Conservation (phyloP, 1,284 basidiomycete species). For the Earliella scabrosa region DNA sequence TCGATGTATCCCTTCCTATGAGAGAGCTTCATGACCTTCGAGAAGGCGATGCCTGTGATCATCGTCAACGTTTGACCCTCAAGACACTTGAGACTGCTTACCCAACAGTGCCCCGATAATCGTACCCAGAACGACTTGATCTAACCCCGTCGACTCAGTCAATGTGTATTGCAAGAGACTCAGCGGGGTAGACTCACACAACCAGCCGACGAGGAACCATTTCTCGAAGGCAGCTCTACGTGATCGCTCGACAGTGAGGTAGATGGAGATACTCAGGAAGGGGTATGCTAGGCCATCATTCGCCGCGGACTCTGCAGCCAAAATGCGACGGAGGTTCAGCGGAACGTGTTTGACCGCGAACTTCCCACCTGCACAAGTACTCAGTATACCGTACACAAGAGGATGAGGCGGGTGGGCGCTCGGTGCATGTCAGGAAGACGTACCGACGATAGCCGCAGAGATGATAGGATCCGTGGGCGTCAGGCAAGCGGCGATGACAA, state of each 20-base stretch:
- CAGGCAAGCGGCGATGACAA: slow-evolving; percentile 88
- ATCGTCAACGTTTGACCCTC: neutral
- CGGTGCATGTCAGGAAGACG: slow-evolving; percentile 11
- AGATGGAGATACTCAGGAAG: slow-evolving; percentile 88
- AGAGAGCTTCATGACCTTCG: slow-evolving; percentile 83
- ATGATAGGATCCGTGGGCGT: slow-evolving; percentile 94
- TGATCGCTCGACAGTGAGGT: slow-evolving; percentile 78
- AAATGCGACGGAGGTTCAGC: slow-evolving; percentile 78
- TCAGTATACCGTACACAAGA: neutral
- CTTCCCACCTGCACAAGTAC: slow-evolving; percentile 68
- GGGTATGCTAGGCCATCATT: slow-evolving; percentile 93
- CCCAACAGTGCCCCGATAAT: slow-evolving; percentile 83
- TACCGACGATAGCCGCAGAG: slow-evolving; percentile 65
- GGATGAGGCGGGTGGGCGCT: too few species aligned
- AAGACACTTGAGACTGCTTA: slow-evolving; percentile 23
- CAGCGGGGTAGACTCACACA: slow-evolving; percentile 51
- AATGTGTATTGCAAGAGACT: neutral
- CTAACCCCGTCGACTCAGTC: slow-evolving; percentile 48
- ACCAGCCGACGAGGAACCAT: slow-evolving; percentile 85
- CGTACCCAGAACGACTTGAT: slow-evolving; percentile 88
- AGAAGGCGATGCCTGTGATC: slow-evolving; percentile 65
- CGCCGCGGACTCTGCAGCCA: slow-evolving; percentile 90
- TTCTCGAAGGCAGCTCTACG: slow-evolving; percentile 67
- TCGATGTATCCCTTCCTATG: slow-evolving; percentile 83
- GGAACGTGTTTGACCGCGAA: slow-evolving; percentile 92